Conservation (phyloP, 2,329 filamentous ascomycete species). For the Decorospora gaudefroyi region DNA sequence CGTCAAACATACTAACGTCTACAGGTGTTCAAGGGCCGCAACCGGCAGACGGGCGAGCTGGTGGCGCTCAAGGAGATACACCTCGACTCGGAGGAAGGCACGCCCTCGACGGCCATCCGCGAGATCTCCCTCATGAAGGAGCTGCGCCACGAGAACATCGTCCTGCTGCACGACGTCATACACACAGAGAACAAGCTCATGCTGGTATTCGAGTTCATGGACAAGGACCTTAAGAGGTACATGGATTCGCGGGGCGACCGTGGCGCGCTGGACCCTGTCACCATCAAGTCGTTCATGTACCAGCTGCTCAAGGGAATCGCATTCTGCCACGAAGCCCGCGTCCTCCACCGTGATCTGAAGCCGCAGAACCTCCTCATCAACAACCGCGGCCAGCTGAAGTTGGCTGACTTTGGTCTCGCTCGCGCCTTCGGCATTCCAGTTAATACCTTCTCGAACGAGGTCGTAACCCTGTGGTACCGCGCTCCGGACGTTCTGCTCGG, state of each 20-base stretch:
- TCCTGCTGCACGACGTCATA: slow-evolving; percentile 96
- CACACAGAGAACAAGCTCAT: slow-evolving; percentile 99
- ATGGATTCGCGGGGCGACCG: slow-evolving; percentile 94
- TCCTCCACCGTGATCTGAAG: slow-evolving; percentile 93
- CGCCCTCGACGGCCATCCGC: slow-evolving; percentile 93
- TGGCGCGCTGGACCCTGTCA: slow-evolving; percentile 82
- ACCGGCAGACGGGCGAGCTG: slow-evolving; percentile 93
- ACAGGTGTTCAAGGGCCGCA: slow-evolving; percentile 97
- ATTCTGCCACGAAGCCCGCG: slow-evolving; percentile 96
- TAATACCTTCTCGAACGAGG: slow-evolving; percentile 97
- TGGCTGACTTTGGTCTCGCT: slow-evolving; percentile 92
- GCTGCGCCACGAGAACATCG: slow-evolving; percentile 97
- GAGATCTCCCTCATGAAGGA: slow-evolving; percentile 99
- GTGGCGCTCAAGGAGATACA: slow-evolving; percentile 99
- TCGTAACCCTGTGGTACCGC: slow-evolving; percentile 96
- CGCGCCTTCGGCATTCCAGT: slow-evolving; percentile 96
- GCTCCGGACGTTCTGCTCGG: slow-evolving; percentile 94
- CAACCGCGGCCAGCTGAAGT: slow-evolving; percentile 83
- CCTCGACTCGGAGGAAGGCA: slow-evolving; percentile 97
- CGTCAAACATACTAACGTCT: slow-evolving; percentile 23
- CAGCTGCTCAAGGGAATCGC: slow-evolving; percentile 94
- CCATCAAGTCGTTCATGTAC: slow-evolving; percentile 99
- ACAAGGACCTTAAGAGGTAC: slow-evolving; percentile 96
- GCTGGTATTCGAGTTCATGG: slow-evolving; percentile 99
- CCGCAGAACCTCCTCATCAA: slow-evolving; percentile 97